Evolutionary conservation across 192 early-diverging fungal genomes (phyloP).

Genomic region (Podochytrium sp.): DNA sequence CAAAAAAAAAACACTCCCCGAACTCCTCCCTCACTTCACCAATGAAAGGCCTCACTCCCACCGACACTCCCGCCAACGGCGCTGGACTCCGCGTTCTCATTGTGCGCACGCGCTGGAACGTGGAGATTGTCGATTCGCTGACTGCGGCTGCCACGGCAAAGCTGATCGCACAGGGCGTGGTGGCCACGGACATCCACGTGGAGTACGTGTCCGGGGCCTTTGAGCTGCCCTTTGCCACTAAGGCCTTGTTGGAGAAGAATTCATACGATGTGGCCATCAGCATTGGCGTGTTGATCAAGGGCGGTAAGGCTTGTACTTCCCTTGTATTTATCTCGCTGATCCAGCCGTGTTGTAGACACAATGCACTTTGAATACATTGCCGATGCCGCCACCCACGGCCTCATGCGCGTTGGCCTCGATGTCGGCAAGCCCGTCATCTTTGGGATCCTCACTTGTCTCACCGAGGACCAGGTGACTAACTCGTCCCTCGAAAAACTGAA

Average conservation of each 20-base stretch:
- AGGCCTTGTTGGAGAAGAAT: constrained; percentile 67
- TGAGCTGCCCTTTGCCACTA: constrained; percentile 91
- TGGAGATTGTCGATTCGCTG: constrained; percentile 79
- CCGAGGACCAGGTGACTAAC: constrained; percentile 74
- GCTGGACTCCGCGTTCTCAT: constrained; percentile 28
- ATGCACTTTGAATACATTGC: constrained; percentile 99
- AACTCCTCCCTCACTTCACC: not conserved
- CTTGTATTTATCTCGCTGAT: not conserved
- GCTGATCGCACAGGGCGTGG: constrained; percentile 71
- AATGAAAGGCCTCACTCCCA: constrained; percentile 16
- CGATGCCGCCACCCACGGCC: constrained; percentile 88
- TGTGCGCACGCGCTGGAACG: constrained; percentile 97
- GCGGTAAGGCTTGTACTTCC: constrained; percentile 42
- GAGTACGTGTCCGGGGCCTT: constrained; percentile 88
- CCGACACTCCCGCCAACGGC: constrained; percentile 4
- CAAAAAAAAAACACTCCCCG: too few species aligned
- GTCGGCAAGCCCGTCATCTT: constrained; percentile 87
- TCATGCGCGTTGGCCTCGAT: constrained; percentile 97
- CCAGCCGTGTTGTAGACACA: constrained; percentile 52
- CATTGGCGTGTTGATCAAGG: constrained; percentile 99
- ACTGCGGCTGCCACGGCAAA: constrained; percentile 72
- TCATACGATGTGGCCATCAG: constrained; percentile 88
- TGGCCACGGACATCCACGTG: constrained; percentile 73
- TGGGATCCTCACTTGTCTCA: constrained; percentile 94
- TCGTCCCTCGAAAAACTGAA: not conserved